Evolutionary conservation across 352 stramenopile genomes (phyloP).

Genomic region (Globisporangium alternatum): DNA sequence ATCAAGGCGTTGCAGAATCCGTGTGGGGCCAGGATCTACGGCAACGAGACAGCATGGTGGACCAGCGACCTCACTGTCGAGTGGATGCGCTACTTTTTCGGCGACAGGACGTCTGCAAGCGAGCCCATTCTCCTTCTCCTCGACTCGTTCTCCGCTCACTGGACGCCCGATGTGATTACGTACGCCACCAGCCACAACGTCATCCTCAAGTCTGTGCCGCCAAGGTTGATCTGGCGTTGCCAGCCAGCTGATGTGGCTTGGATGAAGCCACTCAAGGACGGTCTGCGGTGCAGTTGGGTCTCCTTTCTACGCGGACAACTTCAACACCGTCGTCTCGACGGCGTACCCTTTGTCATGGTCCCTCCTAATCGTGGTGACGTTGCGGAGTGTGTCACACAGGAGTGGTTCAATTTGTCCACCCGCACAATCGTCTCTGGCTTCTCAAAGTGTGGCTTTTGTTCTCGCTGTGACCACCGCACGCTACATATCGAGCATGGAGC

Average conservation of each 20-base stretch:
- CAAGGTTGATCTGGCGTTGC: constrained; percentile 20
- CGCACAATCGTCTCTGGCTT: background rate
- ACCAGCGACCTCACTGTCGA: constrained; percentile 16
- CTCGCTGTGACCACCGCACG: background rate
- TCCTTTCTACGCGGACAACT: background rate
- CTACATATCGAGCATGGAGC: background rate
- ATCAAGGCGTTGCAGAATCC: constrained; percentile 11
- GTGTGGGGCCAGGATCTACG: constrained; percentile 18
- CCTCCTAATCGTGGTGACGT: background rate
- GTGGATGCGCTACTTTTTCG: constrained; percentile 26
- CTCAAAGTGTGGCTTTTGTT: constrained; percentile 2
- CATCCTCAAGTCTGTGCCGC: constrained; percentile 21
- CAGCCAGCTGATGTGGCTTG: constrained; percentile 24
- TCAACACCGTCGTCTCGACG: background rate
- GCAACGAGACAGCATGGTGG: constrained; percentile 27
- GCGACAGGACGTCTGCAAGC: background rate
- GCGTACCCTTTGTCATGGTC: background rate
- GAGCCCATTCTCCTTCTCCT: constrained; percentile 25
- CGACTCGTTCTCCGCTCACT: constrained; percentile 32
- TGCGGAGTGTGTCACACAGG: background rate
- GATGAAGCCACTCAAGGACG: constrained; percentile 21
- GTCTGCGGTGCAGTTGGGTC: background rate
- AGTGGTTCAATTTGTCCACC: background rate
- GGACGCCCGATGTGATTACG: constrained; percentile 20
- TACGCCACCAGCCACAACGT: constrained; percentile 25